Base-by-base conservation (phyloP, 257 asterid species). In the Buddleja alternifolia region DNA sequence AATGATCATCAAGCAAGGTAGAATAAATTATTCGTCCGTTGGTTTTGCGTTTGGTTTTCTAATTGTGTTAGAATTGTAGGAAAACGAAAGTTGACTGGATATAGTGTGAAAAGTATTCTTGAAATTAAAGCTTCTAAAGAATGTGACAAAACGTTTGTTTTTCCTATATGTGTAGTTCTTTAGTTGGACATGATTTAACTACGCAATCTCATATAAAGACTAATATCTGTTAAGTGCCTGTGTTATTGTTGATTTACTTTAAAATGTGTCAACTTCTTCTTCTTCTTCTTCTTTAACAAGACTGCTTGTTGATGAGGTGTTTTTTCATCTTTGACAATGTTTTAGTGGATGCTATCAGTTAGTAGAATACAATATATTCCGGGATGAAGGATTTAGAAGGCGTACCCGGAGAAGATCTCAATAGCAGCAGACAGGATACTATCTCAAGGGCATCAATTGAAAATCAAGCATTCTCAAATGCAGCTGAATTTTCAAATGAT, bases 1-100 rank as follows among this genome's bases (percentile, higher is more conserved):
- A 45, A 9, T 56, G 39, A 59, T 66, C 63, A 14, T 34, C 53
- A 59, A 11, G 46, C 53, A 48, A 65, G 70, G 67, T 64, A 51
- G 47, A 66, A 23, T 29, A 60, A 7, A 32, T 36, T 36, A 29
- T 59, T 45, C 34, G 34, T 29, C 34, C 34, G 5, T 29, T 29
- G 34, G 34, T 29, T 29, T 29, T 29, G 5, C 34, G 34, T 39
- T 15, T 14, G 7, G 9, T 58, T 12, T 58, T 8, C 25, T 36
- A 58, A 34, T 2, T 58, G 47, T 34, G 44, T 3, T 7, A 32
- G 29, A 36, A 7, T 60, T 60, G 8, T 37, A 59, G 10, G 19
- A 16, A 40, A 5, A 40, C 32, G 7, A 32, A 8, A 34, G 6
- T 54, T 54, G 40, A 54, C 7, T 21, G 15, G 1, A 54, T 21